Evolutionary conservation across 805 yeast genomes (phyloP).

Genomic region (Hanseniaspora pseudoguilliermondii): DNA sequence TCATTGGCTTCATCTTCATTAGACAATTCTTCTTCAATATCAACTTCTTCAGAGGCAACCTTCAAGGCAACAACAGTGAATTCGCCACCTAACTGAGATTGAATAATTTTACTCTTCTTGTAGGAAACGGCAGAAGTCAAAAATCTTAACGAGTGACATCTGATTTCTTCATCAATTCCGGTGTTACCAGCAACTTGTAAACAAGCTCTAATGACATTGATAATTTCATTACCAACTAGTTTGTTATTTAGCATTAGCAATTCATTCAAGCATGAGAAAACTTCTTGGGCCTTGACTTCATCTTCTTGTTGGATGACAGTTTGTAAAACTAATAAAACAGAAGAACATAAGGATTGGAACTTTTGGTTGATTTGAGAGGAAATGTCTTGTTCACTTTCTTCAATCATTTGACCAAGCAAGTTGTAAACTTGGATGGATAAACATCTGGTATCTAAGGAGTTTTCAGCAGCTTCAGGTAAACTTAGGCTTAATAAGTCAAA

Average conservation of each 20-base stretch:
- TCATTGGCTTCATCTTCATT: conserved; percentile 83
- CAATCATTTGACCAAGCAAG: conserved; percentile 51
- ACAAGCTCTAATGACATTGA: conserved; percentile 58
- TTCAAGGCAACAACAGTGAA: conserved; percentile 61
- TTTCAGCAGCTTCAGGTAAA: conserved; percentile 40
- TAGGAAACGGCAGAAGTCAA: conserved; percentile 64
- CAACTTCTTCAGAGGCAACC: conserved; percentile 73
- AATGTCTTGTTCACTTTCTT: conserved; percentile 40
- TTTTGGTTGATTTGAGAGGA: conserved; percentile 34
- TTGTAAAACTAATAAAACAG: conserved; percentile 68
- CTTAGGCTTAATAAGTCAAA: conserved; percentile 58
- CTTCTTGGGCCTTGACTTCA: conserved; percentile 52
- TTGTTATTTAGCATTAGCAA: conserved; percentile 64
- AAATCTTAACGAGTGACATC: conserved; percentile 74
- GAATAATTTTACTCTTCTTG: conserved; percentile 67
- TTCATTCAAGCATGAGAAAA: conserved; percentile 76
- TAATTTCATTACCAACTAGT: conserved; percentile 62
- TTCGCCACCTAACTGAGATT: conserved; percentile 73
- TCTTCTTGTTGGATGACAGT: conserved; percentile 62
- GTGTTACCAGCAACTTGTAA: conserved; percentile 59
- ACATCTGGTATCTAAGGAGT: conserved; percentile 63
- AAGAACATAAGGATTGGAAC: conserved; percentile 60
- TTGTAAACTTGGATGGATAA: conserved; percentile 71
- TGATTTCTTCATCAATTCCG: conserved; percentile 61
- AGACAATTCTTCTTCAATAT: conserved; percentile 58